These are phyloP conservation scores for Fagopyrum esculentum DNA, from an alignment of 148 eudicot genomes.

Conservation along the genomic window DNA sequence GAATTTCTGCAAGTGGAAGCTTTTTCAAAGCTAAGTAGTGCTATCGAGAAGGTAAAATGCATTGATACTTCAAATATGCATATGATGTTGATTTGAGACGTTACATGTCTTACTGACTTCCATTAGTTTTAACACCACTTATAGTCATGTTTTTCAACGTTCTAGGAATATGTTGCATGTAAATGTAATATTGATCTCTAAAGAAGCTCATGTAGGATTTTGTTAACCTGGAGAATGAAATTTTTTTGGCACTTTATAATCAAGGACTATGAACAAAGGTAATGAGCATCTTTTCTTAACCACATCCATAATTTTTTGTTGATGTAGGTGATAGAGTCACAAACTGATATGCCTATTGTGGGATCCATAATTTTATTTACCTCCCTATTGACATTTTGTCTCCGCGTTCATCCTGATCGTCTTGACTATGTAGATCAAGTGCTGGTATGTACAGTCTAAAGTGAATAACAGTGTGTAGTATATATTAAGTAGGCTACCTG, in stretches of 20 bases:
- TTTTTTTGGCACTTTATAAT: background rate
- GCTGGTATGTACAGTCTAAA: conserved; percentile 51
- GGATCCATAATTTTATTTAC: conserved; percentile 82
- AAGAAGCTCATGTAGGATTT: background rate
- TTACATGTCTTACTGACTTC: background rate
- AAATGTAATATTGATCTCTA: background rate
- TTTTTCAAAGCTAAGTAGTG: conserved; percentile 82
- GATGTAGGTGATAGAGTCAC: conserved; percentile 87
- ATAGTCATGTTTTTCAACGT: background rate
- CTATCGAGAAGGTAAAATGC: conserved; percentile 78
- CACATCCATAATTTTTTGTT: background rate
- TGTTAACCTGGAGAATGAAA: background rate
- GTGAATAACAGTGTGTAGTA: background rate
- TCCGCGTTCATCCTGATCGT: conserved; percentile 97
- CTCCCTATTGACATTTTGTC: conserved; percentile 89
- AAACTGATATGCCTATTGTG: conserved; percentile 85
- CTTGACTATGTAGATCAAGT: conserved; percentile 97
- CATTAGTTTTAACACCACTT: background rate
- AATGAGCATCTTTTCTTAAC: background rate
- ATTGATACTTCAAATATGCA: background rate
- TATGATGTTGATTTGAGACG: background rate
- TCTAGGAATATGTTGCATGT: background rate
- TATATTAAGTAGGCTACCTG: background rate
- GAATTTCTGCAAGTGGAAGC: conserved; percentile 97
- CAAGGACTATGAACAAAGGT: background rate